These are phyloP conservation scores for Cryomyces antarcticus DNA, from an alignment of 495 filamentous ascomycete species.

Conservation along the genomic window DNA sequence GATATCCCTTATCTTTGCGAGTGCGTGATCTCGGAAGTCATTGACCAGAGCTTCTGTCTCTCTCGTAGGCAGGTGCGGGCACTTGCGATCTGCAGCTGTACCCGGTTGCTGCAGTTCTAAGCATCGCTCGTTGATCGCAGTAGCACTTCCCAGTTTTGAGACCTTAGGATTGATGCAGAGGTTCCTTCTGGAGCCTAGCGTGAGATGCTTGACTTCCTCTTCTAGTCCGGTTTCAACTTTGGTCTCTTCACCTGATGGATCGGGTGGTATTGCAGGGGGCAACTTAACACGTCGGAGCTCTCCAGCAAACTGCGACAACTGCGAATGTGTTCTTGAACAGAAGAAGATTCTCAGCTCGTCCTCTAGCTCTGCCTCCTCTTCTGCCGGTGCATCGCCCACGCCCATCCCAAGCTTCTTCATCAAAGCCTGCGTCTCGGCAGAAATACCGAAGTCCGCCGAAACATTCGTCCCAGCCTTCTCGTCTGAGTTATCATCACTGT, in stretches of 20 bases:
- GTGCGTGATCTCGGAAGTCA: conserved; percentile 69
- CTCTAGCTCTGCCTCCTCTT: conserved; percentile 32
- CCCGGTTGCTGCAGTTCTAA: conserved; percentile 68
- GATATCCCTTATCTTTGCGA: conserved; percentile 73
- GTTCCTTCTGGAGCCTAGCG: conserved; percentile 76
- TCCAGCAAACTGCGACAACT: conserved; percentile 80
- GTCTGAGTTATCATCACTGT: conserved; percentile 38
- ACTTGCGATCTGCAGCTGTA: conserved; percentile 45
- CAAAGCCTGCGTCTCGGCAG: conserved; percentile 40
- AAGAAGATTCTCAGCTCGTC: conserved; percentile 48
- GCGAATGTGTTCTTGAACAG: conserved; percentile 89
- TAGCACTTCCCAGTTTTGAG: conserved; percentile 41
- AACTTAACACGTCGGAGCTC: conserved; percentile 70
- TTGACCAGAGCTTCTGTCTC: conserved; percentile 50
- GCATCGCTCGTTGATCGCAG: conserved; percentile 90
- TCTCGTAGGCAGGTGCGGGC: conserved; percentile 57
- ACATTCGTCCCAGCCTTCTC: conserved; percentile 9
- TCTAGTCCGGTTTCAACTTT: conserved; percentile 17
- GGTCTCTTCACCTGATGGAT: conserved; percentile 10
- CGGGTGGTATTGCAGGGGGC: conserved; percentile 33
- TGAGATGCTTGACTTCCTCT: conserved; percentile 63
- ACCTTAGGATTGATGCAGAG: conserved; percentile 85
- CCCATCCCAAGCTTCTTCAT: conserved; percentile 33
- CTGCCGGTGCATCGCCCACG: conserved; percentile 26
- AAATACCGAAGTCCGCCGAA: conserved; percentile 22